phyloP scores from a whole-genome alignment of 345 rosid genomes.

The Abelmoschus esculentus region DNA sequence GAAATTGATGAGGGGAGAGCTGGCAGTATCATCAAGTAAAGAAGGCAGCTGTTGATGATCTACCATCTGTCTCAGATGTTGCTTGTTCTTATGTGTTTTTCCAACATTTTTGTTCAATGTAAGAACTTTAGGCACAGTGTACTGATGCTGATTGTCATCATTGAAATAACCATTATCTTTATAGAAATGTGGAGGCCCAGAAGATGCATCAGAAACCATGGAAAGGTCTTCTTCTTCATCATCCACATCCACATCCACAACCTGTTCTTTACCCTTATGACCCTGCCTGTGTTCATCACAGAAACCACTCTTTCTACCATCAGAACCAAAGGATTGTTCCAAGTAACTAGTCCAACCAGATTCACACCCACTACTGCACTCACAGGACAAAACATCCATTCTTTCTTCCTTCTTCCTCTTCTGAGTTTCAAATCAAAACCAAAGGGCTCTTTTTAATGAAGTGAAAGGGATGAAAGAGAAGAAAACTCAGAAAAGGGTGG shows the following conservation, averaged over 20 bases:
- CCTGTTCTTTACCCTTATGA: no score
- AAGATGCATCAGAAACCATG: constrained; percentile 95
- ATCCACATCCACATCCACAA: no score
- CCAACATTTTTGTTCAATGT: constrained; percentile 14
- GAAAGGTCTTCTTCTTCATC: constrained; percentile 39
- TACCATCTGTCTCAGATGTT: constrained; percentile 22
- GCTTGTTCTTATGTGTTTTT: constrained; percentile 32
- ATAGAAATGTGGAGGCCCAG: constrained; percentile 70
- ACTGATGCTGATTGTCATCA: constrained; percentile 14
- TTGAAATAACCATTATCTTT: constrained; percentile 21
- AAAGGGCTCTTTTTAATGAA: constrained; percentile 1
- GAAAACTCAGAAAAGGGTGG: not conserved
- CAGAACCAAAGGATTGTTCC: constrained; percentile 40
- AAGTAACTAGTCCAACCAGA: constrained; percentile 96
- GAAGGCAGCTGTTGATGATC: constrained; percentile 30
- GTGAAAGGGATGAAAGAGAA: not conserved
- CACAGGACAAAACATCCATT: constrained; percentile 48
- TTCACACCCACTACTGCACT: constrained; percentile 75
- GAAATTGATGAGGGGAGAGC: constrained; percentile 56
- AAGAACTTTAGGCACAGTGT: constrained; percentile 14
- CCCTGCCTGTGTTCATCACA: no score
- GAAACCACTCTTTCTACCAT: no score
- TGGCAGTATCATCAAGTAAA: constrained; percentile 88
- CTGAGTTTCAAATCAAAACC: not conserved
- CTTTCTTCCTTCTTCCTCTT: not conserved